Evolutionary conservation across 306 rosid species (phyloP), one percentile per base, ranked within the genome.

Genomic region (Castanea mollissima): DNA sequence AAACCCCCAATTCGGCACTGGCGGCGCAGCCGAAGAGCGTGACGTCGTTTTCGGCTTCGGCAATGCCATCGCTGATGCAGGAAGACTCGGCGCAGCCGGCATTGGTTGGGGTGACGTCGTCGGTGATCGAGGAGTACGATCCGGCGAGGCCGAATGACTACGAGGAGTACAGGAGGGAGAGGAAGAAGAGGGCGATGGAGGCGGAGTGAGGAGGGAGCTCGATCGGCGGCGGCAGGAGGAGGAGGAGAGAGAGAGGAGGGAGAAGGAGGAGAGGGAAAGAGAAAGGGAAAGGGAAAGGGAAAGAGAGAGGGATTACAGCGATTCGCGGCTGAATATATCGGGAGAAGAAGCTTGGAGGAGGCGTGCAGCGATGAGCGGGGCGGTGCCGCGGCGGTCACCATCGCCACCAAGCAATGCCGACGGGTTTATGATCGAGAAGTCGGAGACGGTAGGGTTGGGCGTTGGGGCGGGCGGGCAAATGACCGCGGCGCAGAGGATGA

Each of bases 401-500:
- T 92, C 97, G 0, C 97, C 97, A 1, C 97, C 97, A 0, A 83
- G 81, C 46, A 88, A 78, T 32, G 92, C 44, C 6, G 99, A 93
- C 7, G 98, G 99, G 5, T 95, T 95, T 79, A 87, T 31, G n/a
- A 95, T 95, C 55, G 99, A 98, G 58, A 95, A 93, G 83, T 89
- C 94, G 35, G 99, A 95, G 67, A 95, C 93, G 0, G 97, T 85
- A 0, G 98, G 99, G 14, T 80, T 93, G 89, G 99, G 99, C 0
- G 87, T 95, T 1, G 97, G 99, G 29, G 97, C 98, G 0, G 99
- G 99, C 5, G 99, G 99, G 51, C 98, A 95, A 76, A 95, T 95
- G 99, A 95, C 98, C 1, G 99, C 99, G 4, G 99, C 98, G 0
- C 99, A 95, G 71, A 90, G 98, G 74, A 95, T 95, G 99, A 95